These are phyloP conservation scores for Mucor sp. DNA, from an alignment of 371 early-diverging fungal species.

Conservation along the genomic window DNA sequence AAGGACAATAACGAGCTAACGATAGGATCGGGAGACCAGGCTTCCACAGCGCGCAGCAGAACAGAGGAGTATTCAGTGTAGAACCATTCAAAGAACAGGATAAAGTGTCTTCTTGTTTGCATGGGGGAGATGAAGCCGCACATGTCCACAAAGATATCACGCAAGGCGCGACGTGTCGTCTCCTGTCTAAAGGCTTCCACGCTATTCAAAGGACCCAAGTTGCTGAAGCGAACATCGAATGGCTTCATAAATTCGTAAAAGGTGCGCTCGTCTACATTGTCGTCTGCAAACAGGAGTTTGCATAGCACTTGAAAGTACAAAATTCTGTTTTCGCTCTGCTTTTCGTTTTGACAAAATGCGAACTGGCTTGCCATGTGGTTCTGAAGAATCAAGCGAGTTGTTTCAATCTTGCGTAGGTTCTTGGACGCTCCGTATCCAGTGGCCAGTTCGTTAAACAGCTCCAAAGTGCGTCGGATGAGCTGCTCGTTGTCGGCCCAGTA, in stretches of 20 bases:
- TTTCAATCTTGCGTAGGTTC: slow-evolving; percentile 73
- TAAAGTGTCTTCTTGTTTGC: slow-evolving; percentile 62
- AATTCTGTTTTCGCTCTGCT: slow-evolving; percentile 56
- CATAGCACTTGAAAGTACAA: slow-evolving; percentile 78
- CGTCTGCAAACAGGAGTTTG: slow-evolving; percentile 75
- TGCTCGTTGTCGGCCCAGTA: slow-evolving; percentile 40
- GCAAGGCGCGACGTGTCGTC: slow-evolving; percentile 39
- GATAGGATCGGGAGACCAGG: slow-evolving; percentile 68
- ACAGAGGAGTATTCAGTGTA: slow-evolving; percentile 67
- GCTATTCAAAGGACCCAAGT: slow-evolving; percentile 35
- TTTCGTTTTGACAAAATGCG: slow-evolving; percentile 58
- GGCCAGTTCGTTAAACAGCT: slow-evolving; percentile 77
- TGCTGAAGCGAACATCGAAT: slow-evolving; percentile 58
- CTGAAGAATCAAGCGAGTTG: slow-evolving; percentile 63
- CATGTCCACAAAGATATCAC: slow-evolving; percentile 81
- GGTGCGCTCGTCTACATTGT: slow-evolving; percentile 53
- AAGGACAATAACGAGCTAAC: slow-evolving; percentile 77
- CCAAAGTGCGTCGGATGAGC: slow-evolving; percentile 47
- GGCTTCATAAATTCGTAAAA: slow-evolving; percentile 77
- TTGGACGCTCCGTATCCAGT: slow-evolving; percentile 76
- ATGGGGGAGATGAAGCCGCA: slow-evolving; percentile 79
- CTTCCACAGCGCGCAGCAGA: slow-evolving; percentile 67
- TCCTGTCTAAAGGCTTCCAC: slow-evolving; percentile 47
- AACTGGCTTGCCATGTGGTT: slow-evolving; percentile 73
- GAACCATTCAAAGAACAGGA: slow-evolving; percentile 87